Conservation (phyloP, 2,329 filamentous ascomycete species). For the Erysiphe neolycopersici region DNA sequence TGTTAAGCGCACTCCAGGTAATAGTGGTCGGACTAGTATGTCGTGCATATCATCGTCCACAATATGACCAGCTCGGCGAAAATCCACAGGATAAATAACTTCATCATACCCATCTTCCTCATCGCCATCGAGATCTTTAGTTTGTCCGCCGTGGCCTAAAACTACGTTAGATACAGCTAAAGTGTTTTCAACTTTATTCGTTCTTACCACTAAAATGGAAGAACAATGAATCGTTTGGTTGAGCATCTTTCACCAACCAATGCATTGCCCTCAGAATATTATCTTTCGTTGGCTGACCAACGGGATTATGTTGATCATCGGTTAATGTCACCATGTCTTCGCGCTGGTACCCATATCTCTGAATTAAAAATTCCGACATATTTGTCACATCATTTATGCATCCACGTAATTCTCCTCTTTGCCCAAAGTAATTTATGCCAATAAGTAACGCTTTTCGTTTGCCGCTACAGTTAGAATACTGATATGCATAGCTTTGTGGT, state of each 20-base stretch:
- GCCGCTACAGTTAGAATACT: slow-evolving; percentile 79
- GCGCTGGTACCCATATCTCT: slow-evolving; percentile 73
- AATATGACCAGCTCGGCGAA: slow-evolving; percentile 52
- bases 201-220: slow-evolving; percentile 84
- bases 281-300: slow-evolving; percentile 89
- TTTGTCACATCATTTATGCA: slow-evolving; percentile 97
- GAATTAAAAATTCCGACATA: slow-evolving; percentile 74
- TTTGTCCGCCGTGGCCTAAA: slow-evolving; percentile 53
- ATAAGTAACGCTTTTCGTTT: slow-evolving; percentile 72
- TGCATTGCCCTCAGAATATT: slow-evolving; percentile 94
- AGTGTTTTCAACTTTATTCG: not conserved
- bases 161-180: slow-evolving; percentile 2
- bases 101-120: slow-evolving; percentile 64
- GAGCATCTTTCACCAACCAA: slow-evolving; percentile 85
- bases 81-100: slow-evolving; percentile 65
- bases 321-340: slow-evolving; percentile 96
- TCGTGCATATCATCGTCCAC: slow-evolving; percentile 64
- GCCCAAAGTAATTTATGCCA: slow-evolving; percentile 90
- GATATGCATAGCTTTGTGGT: slow-evolving; percentile 55
- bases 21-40: slow-evolving; percentile 50
- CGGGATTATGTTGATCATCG: slow-evolving; percentile 88
- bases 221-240: slow-evolving; percentile 80
- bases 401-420: slow-evolving; percentile 67
- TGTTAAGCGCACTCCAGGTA: slow-evolving; percentile 55
- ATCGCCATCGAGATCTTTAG: slow-evolving; percentile 51